Evolutionary conservation across 257 asterid species (phyloP).

Genomic region (Ilex asprella): DNA sequence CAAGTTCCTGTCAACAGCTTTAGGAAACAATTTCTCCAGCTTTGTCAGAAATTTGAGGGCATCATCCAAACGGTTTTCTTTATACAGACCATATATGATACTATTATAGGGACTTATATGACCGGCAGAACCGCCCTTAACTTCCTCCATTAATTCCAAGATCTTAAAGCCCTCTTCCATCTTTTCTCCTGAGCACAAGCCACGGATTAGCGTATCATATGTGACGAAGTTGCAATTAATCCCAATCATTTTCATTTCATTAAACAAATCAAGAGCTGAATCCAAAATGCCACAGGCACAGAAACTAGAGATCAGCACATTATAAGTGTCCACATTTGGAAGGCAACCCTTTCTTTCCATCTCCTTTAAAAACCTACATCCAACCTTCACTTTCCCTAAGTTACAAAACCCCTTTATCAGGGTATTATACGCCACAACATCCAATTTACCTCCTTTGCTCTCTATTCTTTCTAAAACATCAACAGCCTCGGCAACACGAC

Average conservation of each 20-base stretch:
- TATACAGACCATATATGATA: conserved; percentile 66
- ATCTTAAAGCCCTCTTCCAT: conserved; percentile 51
- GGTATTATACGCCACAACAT: conserved; percentile 70
- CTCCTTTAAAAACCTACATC: conserved; percentile 43
- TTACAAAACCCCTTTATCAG: conserved; percentile 60
- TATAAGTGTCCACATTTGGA: conserved; percentile 69
- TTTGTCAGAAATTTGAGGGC: conserved; percentile 49
- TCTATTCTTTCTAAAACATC: conserved; percentile 71
- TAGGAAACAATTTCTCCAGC: conserved; percentile 59
- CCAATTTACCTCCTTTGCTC: conserved; percentile 56
- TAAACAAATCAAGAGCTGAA: conserved; percentile 66
- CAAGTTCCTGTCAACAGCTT: conserved; percentile 37
- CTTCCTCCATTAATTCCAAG: conserved; percentile 56
- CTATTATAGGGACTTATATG: conserved; percentile 63
- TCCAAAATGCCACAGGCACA: conserved; percentile 55
- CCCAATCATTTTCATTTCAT: conserved; percentile 74
- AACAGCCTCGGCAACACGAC: conserved; percentile 60
- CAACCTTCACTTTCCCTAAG: conserved; percentile 53
- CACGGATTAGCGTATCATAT: conserved; percentile 49
- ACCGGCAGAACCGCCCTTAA: conserved; percentile 18
- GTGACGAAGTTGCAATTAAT: conserved; percentile 49
- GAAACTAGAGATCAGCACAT: conserved; percentile 56
- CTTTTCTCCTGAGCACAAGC: conserved; percentile 57
- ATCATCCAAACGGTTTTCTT: conserved; percentile 32
- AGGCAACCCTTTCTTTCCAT: conserved; percentile 88